Percentiles rank a stretch among this genome's conserved stretches.
Conservation (phyloP, 2,329 filamentous ascomycete genomes). For the Hirsutella minnesotensis region DNA sequence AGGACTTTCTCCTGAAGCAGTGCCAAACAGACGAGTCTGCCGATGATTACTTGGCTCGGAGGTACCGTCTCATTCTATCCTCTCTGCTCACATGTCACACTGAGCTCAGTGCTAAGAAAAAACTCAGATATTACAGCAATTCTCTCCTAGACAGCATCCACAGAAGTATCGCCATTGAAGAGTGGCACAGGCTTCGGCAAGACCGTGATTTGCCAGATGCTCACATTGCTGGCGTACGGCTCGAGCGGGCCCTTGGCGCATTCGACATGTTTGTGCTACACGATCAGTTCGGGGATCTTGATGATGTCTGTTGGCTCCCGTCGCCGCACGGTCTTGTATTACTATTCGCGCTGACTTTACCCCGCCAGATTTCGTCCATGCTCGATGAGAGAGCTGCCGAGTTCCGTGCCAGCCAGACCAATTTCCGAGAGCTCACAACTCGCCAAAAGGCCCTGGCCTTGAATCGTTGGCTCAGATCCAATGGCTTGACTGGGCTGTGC, state of each 20-base stretch:
- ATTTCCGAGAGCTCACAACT: constrained; percentile 44
- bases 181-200: constrained; percentile 47
- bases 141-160: constrained; percentile 70
- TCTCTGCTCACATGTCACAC: not conserved
- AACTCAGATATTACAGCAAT: constrained; percentile 60
- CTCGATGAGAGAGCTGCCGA: constrained; percentile 51
- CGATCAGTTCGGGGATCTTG: constrained; percentile 59
- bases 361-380: constrained; percentile 42
- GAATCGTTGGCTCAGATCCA: constrained; percentile 54
- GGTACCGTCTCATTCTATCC: constrained; percentile 22
- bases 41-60: constrained; percentile 67
- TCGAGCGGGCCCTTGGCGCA: constrained; percentile 67
- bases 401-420: constrained; percentile 40
- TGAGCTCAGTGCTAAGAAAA: constrained; percentile 4
- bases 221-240: constrained; percentile 26
- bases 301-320: constrained; percentile 43
- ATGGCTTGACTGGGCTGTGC: constrained; percentile 60
- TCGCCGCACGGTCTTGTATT: not conserved
- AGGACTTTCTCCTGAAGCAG: constrained; percentile 67
- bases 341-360: not conserved
- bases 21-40: constrained; percentile 43
- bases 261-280: constrained; percentile 86
- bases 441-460: constrained; percentile 57
- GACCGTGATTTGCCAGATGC: constrained; percentile 8
- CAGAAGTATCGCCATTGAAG: constrained; percentile 62